Evolutionary conservation across 768 basidiomycete genomes (phyloP).

Genomic region (Phanerodontia chrysosporium): DNA sequence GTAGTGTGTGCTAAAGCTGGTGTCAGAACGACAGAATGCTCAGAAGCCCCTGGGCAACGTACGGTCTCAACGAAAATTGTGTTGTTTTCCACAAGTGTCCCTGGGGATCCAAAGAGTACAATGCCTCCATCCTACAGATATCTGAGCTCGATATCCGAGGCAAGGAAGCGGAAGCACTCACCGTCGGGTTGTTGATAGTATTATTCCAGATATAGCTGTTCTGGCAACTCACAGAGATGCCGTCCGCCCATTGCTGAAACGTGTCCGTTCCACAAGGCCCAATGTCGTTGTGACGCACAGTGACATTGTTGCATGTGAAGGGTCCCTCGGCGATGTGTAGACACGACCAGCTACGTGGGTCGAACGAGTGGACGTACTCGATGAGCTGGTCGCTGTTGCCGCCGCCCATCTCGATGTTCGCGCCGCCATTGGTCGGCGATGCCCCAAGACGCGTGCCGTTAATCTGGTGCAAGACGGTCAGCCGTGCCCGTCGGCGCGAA

Average conservation of each 20-base stretch:
- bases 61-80: slow-evolving; percentile 71
- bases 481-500: background rate
- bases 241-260: slow-evolving; percentile 78
- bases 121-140: slow-evolving; percentile 60
- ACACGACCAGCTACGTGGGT: slow-evolving; percentile 82
- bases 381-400: slow-evolving; percentile 66
- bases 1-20: slow-evolving; percentile 50
- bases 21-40: background rate
- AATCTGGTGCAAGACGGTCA: slow-evolving; percentile 40
- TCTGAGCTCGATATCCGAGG: background rate
- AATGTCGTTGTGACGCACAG: slow-evolving; percentile 79
- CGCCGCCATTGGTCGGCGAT: slow-evolving; percentile 54
- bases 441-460: slow-evolving; percentile 64
- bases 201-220: slow-evolving; percentile 64
- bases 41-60: slow-evolving; percentile 24
- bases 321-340: slow-evolving; percentile 72
- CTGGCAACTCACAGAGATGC: slow-evolving; percentile 69
- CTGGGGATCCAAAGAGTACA: slow-evolving; percentile 73
- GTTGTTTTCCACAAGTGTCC: slow-evolving; percentile 69
- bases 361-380: slow-evolving; percentile 70
- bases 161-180: slow-evolving; percentile 6
- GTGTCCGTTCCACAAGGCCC: slow-evolving; percentile 68
- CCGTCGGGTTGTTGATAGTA: slow-evolving; percentile 62
- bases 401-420: slow-evolving; percentile 85
- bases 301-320: slow-evolving; percentile 56